Conservation (phyloP, 768 basidiomycete genomes). For the Agrocybe pediades region DNA sequence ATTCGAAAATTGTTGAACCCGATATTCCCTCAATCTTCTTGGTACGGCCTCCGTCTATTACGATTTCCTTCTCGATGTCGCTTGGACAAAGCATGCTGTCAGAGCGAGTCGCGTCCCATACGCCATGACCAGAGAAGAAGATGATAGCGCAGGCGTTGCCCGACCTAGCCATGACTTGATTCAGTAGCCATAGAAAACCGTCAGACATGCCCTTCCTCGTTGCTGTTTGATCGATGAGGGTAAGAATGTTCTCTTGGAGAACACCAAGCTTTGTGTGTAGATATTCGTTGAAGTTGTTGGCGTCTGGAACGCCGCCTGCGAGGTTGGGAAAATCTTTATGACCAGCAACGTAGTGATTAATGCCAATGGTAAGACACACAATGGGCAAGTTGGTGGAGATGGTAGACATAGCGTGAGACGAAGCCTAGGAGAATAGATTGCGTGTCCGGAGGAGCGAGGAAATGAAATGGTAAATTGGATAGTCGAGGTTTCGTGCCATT, state of each 20-base stretch:
- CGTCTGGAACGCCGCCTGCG: slow-evolving; percentile 39
- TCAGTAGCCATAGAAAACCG: slow-evolving; percentile 26
- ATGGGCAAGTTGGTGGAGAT: no score
- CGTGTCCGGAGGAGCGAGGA: no score
- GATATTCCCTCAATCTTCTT: background rate
- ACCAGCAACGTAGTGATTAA: slow-evolving; percentile 34
- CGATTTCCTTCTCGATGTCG: background rate
- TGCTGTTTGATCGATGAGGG: slow-evolving; percentile 36
- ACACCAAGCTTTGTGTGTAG: slow-evolving; percentile 30
- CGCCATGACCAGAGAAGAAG: slow-evolving; percentile 49
- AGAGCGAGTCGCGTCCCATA: no score
- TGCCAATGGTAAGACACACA: slow-evolving; percentile 46
- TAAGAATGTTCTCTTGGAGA: slow-evolving; percentile 32
- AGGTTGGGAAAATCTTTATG: slow-evolving; percentile 25
- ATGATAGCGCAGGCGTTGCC: slow-evolving; percentile 38
- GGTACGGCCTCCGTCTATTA: background rate
- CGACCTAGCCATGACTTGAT: slow-evolving; percentile 18
- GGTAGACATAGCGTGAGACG: no score
- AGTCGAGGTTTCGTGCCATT: no score
- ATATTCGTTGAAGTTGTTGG: slow-evolving; percentile 36
- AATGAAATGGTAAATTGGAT: no score
- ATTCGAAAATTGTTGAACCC: background rate
- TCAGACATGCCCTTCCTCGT: slow-evolving; percentile 35
- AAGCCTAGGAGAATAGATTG: no score
- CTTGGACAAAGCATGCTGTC: background rate